Base-by-base conservation (phyloP, 768 basidiomycete genomes). In the Peribolospora baueri region DNA sequence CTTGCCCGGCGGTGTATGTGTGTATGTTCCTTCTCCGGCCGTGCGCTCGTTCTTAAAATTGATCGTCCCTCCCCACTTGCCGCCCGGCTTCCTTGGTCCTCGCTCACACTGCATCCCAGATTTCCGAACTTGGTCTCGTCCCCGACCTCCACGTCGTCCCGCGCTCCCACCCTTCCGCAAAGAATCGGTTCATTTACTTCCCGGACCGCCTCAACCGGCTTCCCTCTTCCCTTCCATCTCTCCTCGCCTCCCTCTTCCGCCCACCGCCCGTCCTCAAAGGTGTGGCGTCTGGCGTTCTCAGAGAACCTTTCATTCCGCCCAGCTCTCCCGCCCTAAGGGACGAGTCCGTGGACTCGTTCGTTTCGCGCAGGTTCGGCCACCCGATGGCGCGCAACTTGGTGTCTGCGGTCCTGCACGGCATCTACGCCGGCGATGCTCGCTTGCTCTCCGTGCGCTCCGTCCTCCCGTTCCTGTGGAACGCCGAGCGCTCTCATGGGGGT, bases 351-450 rank as follows among this genome's bases (percentile, higher is more conserved):
- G 79, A 95, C 58, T 66, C 76, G 0, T 83, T 97, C 60, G 64
- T 95, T 54, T 65, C 75, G 0, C 73, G 84, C 9, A 72, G 84
- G 36, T 82, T 93, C 55, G 84, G 85, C 0, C 65, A 71, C 5
- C 66, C 71, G 2, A 75, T 90, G 61, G 85, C 90, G 1, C 74
- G 77, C 11, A 73, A 75, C 3, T 73, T 95, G 54, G 78, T 82
- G 46, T 84, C 74, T 42, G 81, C 90, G 0, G 70, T 93, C 56
- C 77, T 87, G 1, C 90, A 93, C 62, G 91, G 91, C 0, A 82
- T 97, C 54, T 95, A 95, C 64, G 87, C 86, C 1, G 77, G 85
- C 0, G 86, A 91, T 62, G 76, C 87, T 2, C 70, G 82, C 3
- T 62, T 70, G 46, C 68, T 97, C 13, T 84, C 83, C 56, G 71